Percentiles rank a stretch among this genome's conserved stretches.
Conservation (phyloP, 345 rosid genomes). For the Eucalyptus curtisii region DNA sequence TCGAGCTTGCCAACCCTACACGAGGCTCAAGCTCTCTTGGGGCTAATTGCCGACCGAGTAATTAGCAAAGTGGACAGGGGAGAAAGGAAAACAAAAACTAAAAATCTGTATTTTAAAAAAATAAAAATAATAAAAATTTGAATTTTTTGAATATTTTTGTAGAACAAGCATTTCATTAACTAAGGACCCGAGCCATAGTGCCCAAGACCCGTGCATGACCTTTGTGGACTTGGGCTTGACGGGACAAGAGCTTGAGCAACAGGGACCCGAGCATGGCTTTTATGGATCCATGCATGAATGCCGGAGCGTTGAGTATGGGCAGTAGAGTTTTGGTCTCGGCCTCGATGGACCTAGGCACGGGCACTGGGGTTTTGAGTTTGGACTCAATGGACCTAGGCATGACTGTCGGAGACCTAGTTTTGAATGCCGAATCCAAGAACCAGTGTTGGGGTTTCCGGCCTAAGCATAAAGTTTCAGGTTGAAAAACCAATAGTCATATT, state of each 20-base stretch:
- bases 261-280: not conserved
- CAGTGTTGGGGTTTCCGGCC: not conserved
- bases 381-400: not conserved
- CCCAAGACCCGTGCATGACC: not conserved
- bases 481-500: not conserved
- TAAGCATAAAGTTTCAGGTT: not conserved
- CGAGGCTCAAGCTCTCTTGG: not conserved
- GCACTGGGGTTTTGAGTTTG: fast-evolving
- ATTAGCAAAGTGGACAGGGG: too few species aligned
- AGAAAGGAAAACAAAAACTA: too few species aligned
- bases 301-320: not conserved
- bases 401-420: fast-evolving
- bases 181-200: not conserved
- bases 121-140: too few species aligned
- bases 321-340: not conserved
- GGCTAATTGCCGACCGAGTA: fast-evolving
- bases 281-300: not conserved
- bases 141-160: not conserved
- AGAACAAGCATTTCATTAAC: not conserved
- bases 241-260: not conserved
- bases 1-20: not conserved
- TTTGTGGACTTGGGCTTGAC: not conserved
- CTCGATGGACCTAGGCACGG: not conserved
- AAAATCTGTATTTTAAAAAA: too few species aligned
- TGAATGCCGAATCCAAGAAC: not conserved